These are phyloP conservation scores for Saccharomyces hybrid DNA, from an alignment of 1,139 yeast species.

Conservation along the genomic window DNA sequence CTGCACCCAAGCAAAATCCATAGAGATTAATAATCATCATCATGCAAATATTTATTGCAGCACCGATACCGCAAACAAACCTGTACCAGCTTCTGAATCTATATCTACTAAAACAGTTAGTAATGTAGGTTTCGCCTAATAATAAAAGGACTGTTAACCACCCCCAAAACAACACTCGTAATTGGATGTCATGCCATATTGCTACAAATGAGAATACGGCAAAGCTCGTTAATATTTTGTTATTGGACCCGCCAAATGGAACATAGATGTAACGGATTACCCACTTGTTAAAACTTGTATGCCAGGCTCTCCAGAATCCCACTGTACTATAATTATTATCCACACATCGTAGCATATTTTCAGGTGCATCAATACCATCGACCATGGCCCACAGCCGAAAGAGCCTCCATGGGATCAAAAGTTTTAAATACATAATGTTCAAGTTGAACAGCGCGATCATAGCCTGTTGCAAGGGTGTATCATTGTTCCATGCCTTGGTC, in stretches of 20 bases:
- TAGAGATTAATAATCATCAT: slow-evolving; percentile 96
- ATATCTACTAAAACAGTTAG: slow-evolving; percentile 38
- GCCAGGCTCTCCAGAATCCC: slow-evolving; percentile 99
- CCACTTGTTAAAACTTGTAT: slow-evolving; percentile 88
- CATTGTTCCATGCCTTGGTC: slow-evolving; percentile 83
- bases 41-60: slow-evolving; percentile 87
- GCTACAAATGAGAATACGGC: slow-evolving; percentile 97
- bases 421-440: slow-evolving; percentile 85
- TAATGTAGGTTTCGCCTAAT: slow-evolving; percentile 77
- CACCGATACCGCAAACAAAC: slow-evolving; percentile 78
- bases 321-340: slow-evolving; percentile 87
- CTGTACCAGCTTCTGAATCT: slow-evolving; percentile 61
- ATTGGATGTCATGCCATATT: slow-evolving; percentile 95
- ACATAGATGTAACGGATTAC: slow-evolving; percentile 73
- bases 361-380: slow-evolving; percentile 95
- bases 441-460: slow-evolving; percentile 91
- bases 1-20: slow-evolving; percentile 89
- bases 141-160: slow-evolving; percentile 86
- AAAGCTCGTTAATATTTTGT: slow-evolving; percentile 64
- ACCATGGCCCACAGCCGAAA: slow-evolving; percentile 87
- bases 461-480: slow-evolving; percentile 85
- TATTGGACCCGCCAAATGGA: slow-evolving; percentile 77
- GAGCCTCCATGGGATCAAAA: slow-evolving; percentile 91
- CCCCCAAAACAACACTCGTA: slow-evolving; percentile 86
- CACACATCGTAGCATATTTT: slow-evolving; percentile 95